Conservation (phyloP, 2,329 filamentous ascomycete species). For the Colletotrichum sublineola region DNA sequence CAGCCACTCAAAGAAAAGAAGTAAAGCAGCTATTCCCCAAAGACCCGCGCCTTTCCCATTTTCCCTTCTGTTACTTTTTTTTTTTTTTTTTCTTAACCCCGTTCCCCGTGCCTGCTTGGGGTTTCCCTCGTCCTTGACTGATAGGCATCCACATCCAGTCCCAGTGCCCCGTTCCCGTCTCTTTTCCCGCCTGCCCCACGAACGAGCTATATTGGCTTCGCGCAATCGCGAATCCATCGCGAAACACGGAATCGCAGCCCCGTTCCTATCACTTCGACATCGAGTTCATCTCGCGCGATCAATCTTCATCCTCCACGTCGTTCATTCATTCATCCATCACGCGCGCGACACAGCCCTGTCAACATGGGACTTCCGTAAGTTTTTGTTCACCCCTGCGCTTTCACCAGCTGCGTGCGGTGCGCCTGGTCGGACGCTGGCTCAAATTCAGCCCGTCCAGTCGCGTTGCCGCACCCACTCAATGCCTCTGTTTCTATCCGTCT, state of each 20-base stretch:
- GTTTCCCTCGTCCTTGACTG: constrained; percentile 10
- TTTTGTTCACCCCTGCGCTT: constrained; percentile 23
- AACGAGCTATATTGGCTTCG: constrained; percentile 27
- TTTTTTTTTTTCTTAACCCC: constrained; percentile 12
- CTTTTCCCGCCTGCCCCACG: constrained; percentile 32
- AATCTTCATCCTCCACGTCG: neutral
- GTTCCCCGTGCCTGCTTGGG: constrained; percentile 14
- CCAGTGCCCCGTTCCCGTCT: constrained; percentile 33
- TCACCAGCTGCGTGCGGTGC: constrained; percentile 26
- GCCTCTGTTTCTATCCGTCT: constrained; percentile 12
- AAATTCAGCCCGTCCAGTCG: constrained; percentile 39
- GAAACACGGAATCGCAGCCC: constrained; percentile 23
- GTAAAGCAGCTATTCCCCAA: constrained; percentile 41
- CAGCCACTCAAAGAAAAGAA: constrained; percentile 38
- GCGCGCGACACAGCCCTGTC: constrained; percentile 26
- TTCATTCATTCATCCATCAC: neutral
- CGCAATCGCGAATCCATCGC: constrained; percentile 39
- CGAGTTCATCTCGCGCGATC: neutral
- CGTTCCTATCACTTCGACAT: constrained; percentile 26
- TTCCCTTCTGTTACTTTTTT: neutral
- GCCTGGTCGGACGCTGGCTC: constrained; percentile 39
- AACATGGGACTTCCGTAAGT: constrained; percentile 65
- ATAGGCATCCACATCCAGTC: constrained; percentile 24
- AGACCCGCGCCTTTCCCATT: constrained; percentile 17
- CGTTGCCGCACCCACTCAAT: constrained; percentile 24